Base-by-base conservation (phyloP, 192 early-diverging fungal species). In the Backusella circina region DNA sequence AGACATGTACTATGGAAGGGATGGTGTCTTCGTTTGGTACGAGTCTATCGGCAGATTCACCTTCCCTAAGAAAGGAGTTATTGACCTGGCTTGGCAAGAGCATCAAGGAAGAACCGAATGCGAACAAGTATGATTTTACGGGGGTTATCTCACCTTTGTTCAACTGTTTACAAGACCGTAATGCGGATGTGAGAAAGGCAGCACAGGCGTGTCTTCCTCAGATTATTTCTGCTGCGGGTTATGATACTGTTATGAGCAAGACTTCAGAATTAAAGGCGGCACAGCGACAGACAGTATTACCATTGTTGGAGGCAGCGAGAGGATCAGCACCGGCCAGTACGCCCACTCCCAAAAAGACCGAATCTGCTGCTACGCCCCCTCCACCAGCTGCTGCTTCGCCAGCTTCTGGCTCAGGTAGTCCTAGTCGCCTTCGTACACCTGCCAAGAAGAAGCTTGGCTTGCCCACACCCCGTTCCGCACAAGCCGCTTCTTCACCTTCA, bases 131-230 rank as follows among this genome's bases (percentile, higher is more conserved):
- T 47, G 69, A 70, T 47, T 70, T 70, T 31, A 75, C 72, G 0
- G 64, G 41, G 1, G 64, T 84, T 10, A 83, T 96, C 5, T 84
- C 87, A 65, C 89, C 93, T 10, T 82, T 94, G 28, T 82, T 99
- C 16, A 82, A 90, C 4, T 96, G 94, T 75, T 72, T 98, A 64
- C 95, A 96, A 78, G 98, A 99, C 77, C 90, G 92, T 35, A 95
- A 91, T 69, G 84, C 86, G 1, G 96, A 97, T 16, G 96, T 98
- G 16, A 92, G 98, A 50, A 97, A 97, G 75, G 86, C 88, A 12
- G 95, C 95, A 0, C 91, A 93, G 61, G 78, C 84, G 1, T 86
- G 92, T 41, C 81, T 99, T 44, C 84, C 84, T 13, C 85, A 88
- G 26, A 75, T 96, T 9, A 90, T 95, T 28, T 76, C 75, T 2